phyloP scores from a whole-genome alignment of 495 filamentous ascomycete species.

The Jackrogersella multiformis region DNA sequence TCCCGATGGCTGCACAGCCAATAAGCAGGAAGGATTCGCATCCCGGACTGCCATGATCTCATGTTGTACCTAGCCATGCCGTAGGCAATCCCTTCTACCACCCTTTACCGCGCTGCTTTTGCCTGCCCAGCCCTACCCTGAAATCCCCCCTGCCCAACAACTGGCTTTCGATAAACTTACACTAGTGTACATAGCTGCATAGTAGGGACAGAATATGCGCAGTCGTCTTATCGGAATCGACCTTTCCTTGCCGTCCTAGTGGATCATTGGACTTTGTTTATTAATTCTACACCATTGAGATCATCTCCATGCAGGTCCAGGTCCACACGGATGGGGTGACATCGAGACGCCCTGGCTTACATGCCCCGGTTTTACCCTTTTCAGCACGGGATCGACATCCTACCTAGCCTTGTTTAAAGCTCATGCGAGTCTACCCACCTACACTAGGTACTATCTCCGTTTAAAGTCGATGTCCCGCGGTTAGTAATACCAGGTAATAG shows the following conservation, averaged over 20 bases:
- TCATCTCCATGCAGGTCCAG: not conserved
- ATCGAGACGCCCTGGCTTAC: constrained; percentile 4
- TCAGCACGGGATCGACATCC: not conserved
- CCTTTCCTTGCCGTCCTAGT: not conserved
- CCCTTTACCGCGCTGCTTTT: no score
- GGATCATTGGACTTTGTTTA: not conserved
- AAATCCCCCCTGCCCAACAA: no score
- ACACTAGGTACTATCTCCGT: no score
- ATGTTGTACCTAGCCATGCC: not conserved
- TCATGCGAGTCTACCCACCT: no score
- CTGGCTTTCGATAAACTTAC: no score
- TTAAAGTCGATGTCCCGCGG: not conserved
- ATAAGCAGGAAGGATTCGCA: not conserved
- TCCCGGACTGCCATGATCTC: constrained; percentile 4
- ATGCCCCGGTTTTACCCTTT: not conserved
- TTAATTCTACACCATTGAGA: not conserved
- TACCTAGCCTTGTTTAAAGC: not conserved
- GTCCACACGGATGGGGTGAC: not conserved
- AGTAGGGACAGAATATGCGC: no score
- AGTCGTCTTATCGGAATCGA: not conserved
- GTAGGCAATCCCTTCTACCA: no score
- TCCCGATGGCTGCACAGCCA: no score
- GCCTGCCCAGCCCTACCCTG: no score
- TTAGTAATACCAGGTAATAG: not conserved
- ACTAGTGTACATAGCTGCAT: no score